Evolutionary conservation across 2,329 filamentous ascomycete species (phyloP), one percentile per base, ranked within the genome.

Genomic region (Hymenoscyphus linearis): DNA sequence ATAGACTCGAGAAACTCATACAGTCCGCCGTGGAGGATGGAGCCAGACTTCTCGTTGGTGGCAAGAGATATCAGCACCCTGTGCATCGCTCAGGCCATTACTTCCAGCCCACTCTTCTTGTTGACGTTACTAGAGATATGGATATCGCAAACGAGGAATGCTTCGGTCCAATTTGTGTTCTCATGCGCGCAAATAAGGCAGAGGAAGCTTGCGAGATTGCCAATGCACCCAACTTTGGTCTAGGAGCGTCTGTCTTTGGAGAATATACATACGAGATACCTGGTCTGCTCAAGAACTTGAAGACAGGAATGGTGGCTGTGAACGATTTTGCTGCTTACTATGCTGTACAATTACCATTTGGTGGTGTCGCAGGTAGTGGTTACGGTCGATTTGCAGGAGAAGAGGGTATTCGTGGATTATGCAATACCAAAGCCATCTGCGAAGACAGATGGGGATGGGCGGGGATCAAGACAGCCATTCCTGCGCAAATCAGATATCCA

Each of bases 281-380:
- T 16, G 78, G 78, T 16, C 85, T 96, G 31, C 85, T 93, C 1
- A 76, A 76, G 22, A 84, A 85, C 26, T 81, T 97, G 57, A 85
- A 88, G 64, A 86, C 89, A 0, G 95, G 95, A 52, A 97, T 96
- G 89, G 90, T 98, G 0, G 86, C 91, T 26, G 85, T 99, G 68
- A 99, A 99, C 74, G 95, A 99, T 77, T 99, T 99, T 71, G 95
- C 88, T 22, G 88, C 86, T 31, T 97, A 87, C 75, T 99, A 99
- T 73, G 91, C 93, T 58, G 93, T 96, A 7, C 92, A 96, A 76
- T 78, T 99, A 44, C 95, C 95, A 0, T 99, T 99, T 75, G 95
- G 95, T 40, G 95, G 72, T 27, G 64, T 70, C n/a, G 86, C 85
- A 61, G 93, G 92, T 0, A 96, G 90, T 26, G 95, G 90, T 0